Percentiles rank a stretch among this genome's conserved stretches.
phyloP scores from a whole-genome alignment of 2,329 filamentous ascomycete species.

The Cladosporium sp. region DNA sequence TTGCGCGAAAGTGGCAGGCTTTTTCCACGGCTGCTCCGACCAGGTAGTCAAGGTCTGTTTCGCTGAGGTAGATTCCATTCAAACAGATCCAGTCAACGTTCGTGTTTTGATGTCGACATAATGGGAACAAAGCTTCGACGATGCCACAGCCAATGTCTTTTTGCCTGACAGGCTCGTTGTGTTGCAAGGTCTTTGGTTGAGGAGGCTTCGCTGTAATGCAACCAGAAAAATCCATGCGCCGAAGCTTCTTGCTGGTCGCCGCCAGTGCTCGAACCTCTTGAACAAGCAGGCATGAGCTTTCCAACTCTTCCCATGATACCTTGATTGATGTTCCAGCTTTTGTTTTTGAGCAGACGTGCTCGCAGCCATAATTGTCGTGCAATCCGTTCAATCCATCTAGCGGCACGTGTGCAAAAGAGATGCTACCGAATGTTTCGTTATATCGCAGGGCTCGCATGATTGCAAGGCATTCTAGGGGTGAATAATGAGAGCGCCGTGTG shows the following conservation, averaged over 20 bases:
- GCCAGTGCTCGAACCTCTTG: conserved; percentile 65
- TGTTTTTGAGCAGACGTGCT: conserved; percentile 58
- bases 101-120: conserved; percentile 62
- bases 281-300: conserved; percentile 55
- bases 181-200: background rate
- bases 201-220: conserved; percentile 53
- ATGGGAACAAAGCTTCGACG: conserved; percentile 62
- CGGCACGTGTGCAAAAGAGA: conserved; percentile 62
- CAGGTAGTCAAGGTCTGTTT: conserved; percentile 63
- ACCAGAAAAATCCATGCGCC: conserved; percentile 61
- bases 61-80: conserved; percentile 64
- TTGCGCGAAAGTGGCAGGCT: conserved; percentile 59
- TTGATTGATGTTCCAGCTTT: conserved; percentile 52
- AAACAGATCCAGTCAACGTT: conserved; percentile 67
- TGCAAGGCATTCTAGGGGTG: conserved; percentile 59
- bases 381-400: conserved; percentile 61
- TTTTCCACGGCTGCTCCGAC: conserved; percentile 64
- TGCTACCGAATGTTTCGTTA: conserved; percentile 63
- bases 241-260: conserved; percentile 58
- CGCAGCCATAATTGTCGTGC: conserved; percentile 55
- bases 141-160: conserved; percentile 64
- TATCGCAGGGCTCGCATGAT: conserved; percentile 66
- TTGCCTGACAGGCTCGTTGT: background rate
- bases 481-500: conserved; percentile 50
- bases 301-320: conserved; percentile 50